These are phyloP conservation scores for Trypanosoma lewisi DNA, from an alignment of 208 protist species.

Conservation along the genomic window DNA sequence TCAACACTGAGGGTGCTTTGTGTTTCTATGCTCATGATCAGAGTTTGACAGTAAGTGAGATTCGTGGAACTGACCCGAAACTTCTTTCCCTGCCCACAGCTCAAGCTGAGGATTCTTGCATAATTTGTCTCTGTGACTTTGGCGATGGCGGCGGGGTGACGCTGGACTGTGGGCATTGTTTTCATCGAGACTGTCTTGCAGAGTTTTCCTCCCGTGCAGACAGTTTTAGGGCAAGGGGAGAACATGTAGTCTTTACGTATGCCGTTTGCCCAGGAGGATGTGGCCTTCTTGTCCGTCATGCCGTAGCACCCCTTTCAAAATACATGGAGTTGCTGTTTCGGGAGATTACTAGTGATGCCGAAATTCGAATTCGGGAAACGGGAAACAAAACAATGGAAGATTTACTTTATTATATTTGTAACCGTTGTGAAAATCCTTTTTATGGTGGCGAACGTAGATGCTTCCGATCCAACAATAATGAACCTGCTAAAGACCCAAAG, in stretches of 20 bases:
- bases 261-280: constrained; percentile 82
- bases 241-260: constrained; percentile 83
- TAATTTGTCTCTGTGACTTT: constrained; percentile 82
- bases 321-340: constrained; percentile 39
- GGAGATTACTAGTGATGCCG: constrained; percentile 29
- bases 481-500: constrained; percentile 53
- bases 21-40: constrained; percentile 12
- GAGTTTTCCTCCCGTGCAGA: constrained; percentile 71
- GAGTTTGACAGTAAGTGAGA: background rate
- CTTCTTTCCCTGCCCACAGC: constrained; percentile 11
- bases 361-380: constrained; percentile 26
- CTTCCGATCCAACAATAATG: constrained; percentile 56
- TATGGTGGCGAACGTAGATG: constrained; percentile 79
- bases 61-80: background rate
- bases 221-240: constrained; percentile 60
- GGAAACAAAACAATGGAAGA: constrained; percentile 60
- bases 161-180: constrained; percentile 82
- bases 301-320: constrained; percentile 38
- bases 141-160: constrained; percentile 67
- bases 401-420: constrained; percentile 78
- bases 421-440: constrained; percentile 59
- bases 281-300: constrained; percentile 69
- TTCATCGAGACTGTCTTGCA: constrained; percentile 76
- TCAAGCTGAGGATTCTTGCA: constrained; percentile 39
- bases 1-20: background rate